phyloP scores from a whole-genome alignment of 345 rosid genomes.

The Dipteronia dyeriana region DNA sequence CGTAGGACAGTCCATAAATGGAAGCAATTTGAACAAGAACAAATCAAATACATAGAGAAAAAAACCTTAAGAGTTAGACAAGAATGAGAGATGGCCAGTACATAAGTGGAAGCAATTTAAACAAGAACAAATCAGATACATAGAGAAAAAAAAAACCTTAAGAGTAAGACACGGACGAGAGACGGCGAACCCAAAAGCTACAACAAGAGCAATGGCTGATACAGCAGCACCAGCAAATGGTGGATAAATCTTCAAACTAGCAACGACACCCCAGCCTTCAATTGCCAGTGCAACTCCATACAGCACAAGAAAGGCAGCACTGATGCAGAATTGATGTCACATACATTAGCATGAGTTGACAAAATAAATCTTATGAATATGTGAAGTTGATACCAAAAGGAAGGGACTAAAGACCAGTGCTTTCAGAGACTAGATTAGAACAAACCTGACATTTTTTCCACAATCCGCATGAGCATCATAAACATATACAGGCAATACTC shows the following conservation, averaged over 20 bases:
- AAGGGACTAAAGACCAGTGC: slow-evolving; percentile 11
- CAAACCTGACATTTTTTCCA: slow-evolving; percentile 97
- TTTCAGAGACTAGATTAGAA: slow-evolving; percentile 17
- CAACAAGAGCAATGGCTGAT: slow-evolving; percentile 94
- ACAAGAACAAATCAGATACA: slow-evolving; percentile 5
- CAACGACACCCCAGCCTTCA: slow-evolving; percentile 99
- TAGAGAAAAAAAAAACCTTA: slow-evolving; percentile 51
- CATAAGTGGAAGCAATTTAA: background rate
- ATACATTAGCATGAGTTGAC: slow-evolving; percentile 11
- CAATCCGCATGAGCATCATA: slow-evolving; percentile 99
- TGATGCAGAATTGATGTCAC: slow-evolving; percentile 34
- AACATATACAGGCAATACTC: slow-evolving; percentile 96
- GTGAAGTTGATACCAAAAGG: slow-evolving; percentile 20
- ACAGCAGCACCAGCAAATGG: slow-evolving; percentile 99
- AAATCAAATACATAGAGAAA: slow-evolving; percentile 7
- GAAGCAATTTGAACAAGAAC: slow-evolving; percentile 2
- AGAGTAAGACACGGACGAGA: slow-evolving; percentile 98
- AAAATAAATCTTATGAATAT: background rate
- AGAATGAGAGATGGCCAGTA: slow-evolving; percentile 87
- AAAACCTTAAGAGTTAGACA: slow-evolving; percentile 94
- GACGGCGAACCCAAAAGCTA: slow-evolving; percentile 98
- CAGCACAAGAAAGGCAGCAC: slow-evolving; percentile 94
- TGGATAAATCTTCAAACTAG: slow-evolving; percentile 94
- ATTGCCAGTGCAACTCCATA: slow-evolving; percentile 98
- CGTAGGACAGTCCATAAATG: background rate